Evolutionary conservation across 352 stramenopile genomes (phyloP).

Genomic region (Phytophthora pluvialis): DNA sequence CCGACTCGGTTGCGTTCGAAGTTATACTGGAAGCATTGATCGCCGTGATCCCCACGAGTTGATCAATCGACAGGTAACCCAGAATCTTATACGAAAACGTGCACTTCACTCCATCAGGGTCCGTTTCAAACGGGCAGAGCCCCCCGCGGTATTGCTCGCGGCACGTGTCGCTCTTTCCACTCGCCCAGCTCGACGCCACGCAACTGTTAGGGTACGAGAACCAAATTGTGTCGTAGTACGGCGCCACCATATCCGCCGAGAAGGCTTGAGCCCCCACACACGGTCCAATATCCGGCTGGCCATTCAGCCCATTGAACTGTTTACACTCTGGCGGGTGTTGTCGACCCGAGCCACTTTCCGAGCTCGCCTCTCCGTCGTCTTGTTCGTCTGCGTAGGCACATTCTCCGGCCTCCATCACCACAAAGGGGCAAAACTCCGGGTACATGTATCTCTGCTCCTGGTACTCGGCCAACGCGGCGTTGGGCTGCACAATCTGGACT

Average conservation of each 20-base stretch:
- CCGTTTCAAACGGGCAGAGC: conserved; percentile 57
- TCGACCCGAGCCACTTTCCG: conserved; percentile 15
- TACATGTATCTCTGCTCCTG: conserved; percentile 61
- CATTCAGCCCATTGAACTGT: conserved; percentile 67
- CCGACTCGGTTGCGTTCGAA: conserved; percentile 26
- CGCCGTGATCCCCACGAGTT: conserved; percentile 73
- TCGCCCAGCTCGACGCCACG: conserved; percentile 54
- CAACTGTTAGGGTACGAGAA: conserved; percentile 79
- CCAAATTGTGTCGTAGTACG: conserved; percentile 73
- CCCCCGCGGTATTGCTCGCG: conserved; percentile 45
- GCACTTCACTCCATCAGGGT: conserved; percentile 60
- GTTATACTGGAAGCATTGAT: conserved; percentile 24
- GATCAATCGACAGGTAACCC: conserved; percentile 65
- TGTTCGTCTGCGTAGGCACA: conserved; percentile 45
- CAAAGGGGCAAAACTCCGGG: conserved; percentile 76
- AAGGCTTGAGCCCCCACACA: conserved; percentile 69
- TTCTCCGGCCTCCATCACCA: conserved; percentile 62
- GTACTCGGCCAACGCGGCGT: conserved; percentile 67
- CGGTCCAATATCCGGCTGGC: conserved; percentile 56
- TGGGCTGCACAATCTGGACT: conserved; percentile 65
- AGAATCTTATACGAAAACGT: conserved; percentile 68
- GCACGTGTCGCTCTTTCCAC: conserved; percentile 54
- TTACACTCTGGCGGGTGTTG: conserved; percentile 56
- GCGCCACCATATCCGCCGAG: conserved; percentile 57
- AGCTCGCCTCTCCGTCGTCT: conserved; percentile 32